Evolutionary conservation across 139 green algal species (phyloP).

Genomic region (Closterium sp.): DNA sequence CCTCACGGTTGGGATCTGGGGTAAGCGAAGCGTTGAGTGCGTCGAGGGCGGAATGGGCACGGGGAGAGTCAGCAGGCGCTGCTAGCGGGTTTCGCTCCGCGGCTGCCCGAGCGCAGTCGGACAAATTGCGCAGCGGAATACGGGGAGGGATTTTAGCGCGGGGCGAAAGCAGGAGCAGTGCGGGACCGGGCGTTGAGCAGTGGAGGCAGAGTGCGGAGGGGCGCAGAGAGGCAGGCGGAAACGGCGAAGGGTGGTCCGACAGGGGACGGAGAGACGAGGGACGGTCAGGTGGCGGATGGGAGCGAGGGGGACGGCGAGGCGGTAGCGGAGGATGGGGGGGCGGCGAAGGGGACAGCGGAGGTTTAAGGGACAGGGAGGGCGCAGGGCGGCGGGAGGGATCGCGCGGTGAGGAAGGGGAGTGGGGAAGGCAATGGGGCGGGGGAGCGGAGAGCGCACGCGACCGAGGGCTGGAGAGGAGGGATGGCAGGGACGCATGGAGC

Average conservation of each 20-base stretch:
- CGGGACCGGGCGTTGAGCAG: not conserved
- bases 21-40: not conserved
- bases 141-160: not conserved
- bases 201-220: not conserved
- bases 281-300: not conserved
- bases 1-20: not conserved
- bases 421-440: not conserved
- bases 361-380: not conserved
- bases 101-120: not conserved
- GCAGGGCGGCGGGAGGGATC: not conserved
- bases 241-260: not conserved
- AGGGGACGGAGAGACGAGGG: not conserved
- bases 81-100: not conserved
- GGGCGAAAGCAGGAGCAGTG: not conserved
- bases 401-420: not conserved
- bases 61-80: not conserved
- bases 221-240: constrained; percentile 5
- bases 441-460: not conserved
- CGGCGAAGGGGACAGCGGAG: not conserved
- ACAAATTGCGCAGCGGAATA: not conserved
- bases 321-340: not conserved
- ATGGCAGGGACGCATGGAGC: not conserved
- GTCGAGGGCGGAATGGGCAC: not conserved
- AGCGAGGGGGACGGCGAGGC: not conserved
- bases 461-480: not conserved